A percentile compares a stretch with the other conserved stretches of the same genome.
Conservation (phyloP, 805 yeast species). For the Wickerhamomyces silvicola region DNA sequence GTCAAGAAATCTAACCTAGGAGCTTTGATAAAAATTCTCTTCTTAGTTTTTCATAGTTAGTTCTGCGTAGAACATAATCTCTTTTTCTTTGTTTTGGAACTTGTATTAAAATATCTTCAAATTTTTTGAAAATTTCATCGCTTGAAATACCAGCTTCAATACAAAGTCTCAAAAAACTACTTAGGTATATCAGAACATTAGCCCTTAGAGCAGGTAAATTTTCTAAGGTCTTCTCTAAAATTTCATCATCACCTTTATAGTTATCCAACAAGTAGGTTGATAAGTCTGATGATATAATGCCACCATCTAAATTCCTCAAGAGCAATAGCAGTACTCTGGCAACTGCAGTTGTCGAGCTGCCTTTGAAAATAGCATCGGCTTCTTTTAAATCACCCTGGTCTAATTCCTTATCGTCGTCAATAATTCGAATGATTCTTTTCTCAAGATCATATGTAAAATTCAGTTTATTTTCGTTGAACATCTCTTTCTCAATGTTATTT, state of each 20-base stretch:
- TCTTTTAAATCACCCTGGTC: conserved; percentile 8
- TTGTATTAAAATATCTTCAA: conserved; percentile 26
- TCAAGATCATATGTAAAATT: conserved; percentile 18
- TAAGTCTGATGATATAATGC: conserved; percentile 31
- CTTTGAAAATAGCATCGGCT: conserved; percentile 14
- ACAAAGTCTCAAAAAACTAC: conserved; percentile 31
- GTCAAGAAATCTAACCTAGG: conserved; percentile 13
- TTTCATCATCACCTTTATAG: conserved; percentile 21
- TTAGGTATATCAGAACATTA: conserved; percentile 34
- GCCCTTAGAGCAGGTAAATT: conserved; percentile 34
- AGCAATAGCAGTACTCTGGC: conserved; percentile 24
- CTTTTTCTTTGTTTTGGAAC: conserved; percentile 25
- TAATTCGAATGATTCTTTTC: conserved; percentile 14
- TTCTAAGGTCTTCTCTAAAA: conserved; percentile 30
- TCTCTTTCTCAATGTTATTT: conserved; percentile 17
- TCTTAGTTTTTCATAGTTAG: conserved; percentile 25
- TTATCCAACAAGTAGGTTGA: conserved; percentile 19
- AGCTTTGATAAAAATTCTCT: conserved; percentile 24
- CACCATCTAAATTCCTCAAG: conserved; percentile 31
- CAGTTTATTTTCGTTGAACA: conserved; percentile 20
- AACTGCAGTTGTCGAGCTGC: conserved; percentile 21
- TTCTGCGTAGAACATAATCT: conserved; percentile 16
- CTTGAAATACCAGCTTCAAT: conserved; percentile 19
- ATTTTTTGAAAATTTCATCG: conserved; percentile 18
- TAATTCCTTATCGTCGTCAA: conserved; percentile 18